Percentiles rank a stretch among this genome's conserved stretches.
Evolutionary conservation across 108 stramenopile species (phyloP).

Genomic region (Fistulifera solaris): DNA sequence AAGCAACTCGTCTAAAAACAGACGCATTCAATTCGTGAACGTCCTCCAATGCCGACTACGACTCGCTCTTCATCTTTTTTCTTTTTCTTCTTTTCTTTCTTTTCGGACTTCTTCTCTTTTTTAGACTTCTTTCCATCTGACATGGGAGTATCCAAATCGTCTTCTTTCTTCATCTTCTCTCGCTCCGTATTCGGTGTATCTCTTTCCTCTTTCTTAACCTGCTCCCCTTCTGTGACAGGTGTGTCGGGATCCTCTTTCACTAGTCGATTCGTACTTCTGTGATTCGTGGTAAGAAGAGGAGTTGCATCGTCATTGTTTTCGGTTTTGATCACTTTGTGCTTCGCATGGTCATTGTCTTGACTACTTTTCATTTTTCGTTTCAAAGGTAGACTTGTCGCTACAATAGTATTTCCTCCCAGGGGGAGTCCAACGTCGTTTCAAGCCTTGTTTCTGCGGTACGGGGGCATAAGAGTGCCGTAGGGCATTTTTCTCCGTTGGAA

Average conservation of each 20-base stretch:
- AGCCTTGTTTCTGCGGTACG: conserved; percentile 58
- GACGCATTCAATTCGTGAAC: too few species aligned
- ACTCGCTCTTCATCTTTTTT: conserved; percentile 6
- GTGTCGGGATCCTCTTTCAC: background rate
- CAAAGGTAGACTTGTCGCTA: background rate
- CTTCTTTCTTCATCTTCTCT: conserved; percentile 12
- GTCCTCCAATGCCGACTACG: background rate
- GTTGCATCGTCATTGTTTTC: conserved; percentile 5
- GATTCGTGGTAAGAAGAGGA: background rate
- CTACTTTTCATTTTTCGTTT: background rate
- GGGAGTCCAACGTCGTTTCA: conserved; percentile 76
- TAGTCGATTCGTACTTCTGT: background rate
- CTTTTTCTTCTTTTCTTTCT: conserved; percentile 17
- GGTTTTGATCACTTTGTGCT: background rate
- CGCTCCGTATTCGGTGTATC: conserved; percentile 1
- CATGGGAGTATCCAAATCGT: too few species aligned
- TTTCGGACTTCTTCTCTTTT: conserved; percentile 22
- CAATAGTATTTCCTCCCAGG: conserved; percentile 5
- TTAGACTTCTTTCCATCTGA: conserved; percentile 18
- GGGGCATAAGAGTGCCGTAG: conserved; percentile 49
- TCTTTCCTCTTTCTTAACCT: background rate
- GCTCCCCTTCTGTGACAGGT: conserved; percentile 10
- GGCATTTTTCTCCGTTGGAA: conserved; percentile 10
- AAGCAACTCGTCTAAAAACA: background rate
- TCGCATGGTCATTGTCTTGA: background rate